Percentiles rank a stretch among this genome's conserved stretches.
Conservation (phyloP, 2,329 filamentous ascomycete species). For the Samsoniella hepiali region DNA sequence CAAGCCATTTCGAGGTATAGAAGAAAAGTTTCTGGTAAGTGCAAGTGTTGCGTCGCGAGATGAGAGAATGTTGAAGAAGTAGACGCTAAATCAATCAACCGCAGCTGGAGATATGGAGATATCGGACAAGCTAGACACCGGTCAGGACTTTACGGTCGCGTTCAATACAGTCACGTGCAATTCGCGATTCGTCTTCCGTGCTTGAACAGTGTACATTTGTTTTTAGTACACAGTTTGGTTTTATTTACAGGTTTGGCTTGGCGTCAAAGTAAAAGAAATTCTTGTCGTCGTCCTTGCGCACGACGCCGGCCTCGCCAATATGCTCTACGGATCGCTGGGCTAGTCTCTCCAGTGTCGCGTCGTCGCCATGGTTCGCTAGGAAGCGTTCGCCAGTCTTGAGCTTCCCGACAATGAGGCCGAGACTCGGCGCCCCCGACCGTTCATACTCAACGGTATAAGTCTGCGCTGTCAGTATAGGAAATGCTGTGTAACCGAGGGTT, state of each 20-base stretch:
- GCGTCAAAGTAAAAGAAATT: slow-evolving; percentile 23
- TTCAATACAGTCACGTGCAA: slow-evolving; percentile 3
- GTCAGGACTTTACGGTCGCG: neutral
- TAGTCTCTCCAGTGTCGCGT: slow-evolving; percentile 22
- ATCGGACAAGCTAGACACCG: neutral
- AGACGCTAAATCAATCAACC: neutral
- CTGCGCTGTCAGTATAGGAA: slow-evolving; percentile 20
- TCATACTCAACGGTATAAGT: slow-evolving; percentile 33
- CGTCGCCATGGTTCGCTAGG: slow-evolving; percentile 29
- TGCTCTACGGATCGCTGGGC: slow-evolving; percentile 22
- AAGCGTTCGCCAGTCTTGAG: slow-evolving; percentile 26
- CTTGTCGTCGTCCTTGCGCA: slow-evolving; percentile 13
- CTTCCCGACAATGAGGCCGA: slow-evolving; percentile 26
- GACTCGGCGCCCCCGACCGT: slow-evolving; percentile 22
- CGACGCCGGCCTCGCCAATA: slow-evolving; percentile 23
- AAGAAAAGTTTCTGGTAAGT: neutral
- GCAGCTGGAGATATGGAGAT: neutral
- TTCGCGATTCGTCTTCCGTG: neutral
- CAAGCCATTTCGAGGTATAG: slow-evolving; percentile 31
- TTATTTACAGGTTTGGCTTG: slow-evolving; percentile 20
- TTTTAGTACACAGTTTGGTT: neutral
- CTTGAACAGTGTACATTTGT: neutral
- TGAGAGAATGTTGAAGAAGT: neutral
- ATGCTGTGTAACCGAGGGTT: neutral
- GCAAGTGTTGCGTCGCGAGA: neutral